phyloP scores from a whole-genome alignment of 352 stramenopile species.

The Phytopythium oedochilum region DNA sequence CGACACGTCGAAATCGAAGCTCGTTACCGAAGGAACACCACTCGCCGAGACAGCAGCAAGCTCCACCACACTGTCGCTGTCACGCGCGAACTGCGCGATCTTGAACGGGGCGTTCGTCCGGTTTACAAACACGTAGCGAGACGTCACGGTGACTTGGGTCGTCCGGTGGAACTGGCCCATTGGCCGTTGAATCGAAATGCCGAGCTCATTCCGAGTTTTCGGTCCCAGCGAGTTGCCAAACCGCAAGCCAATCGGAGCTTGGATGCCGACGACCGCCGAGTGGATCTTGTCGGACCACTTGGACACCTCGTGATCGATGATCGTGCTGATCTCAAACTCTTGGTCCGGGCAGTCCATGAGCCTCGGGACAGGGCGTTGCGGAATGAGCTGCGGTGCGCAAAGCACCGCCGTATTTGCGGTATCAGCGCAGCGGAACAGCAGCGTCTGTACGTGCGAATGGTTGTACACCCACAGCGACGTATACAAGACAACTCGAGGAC shows the following conservation, averaged over 20 bases:
- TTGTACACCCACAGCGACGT: slow-evolving; percentile 90
- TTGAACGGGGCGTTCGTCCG: slow-evolving; percentile 74
- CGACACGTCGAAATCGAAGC: slow-evolving; percentile 70
- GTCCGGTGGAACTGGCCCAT: slow-evolving; percentile 85
- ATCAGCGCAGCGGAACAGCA: slow-evolving; percentile 75
- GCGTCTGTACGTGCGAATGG: slow-evolving; percentile 76
- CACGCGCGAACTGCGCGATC: slow-evolving; percentile 58
- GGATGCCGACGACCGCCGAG: slow-evolving; percentile 78
- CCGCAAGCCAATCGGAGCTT: slow-evolving; percentile 75
- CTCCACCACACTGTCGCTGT: slow-evolving; percentile 63
- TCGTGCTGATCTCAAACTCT: slow-evolving; percentile 85
- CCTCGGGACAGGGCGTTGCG: slow-evolving; percentile 58
- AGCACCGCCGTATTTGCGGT: slow-evolving; percentile 35
- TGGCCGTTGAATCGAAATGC: slow-evolving; percentile 82
- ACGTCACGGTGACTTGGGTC: slow-evolving; percentile 81
- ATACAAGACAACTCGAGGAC: slow-evolving; percentile 77
- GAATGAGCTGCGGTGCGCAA: slow-evolving; percentile 55
- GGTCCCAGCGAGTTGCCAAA: slow-evolving; percentile 65
- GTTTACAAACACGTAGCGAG: slow-evolving; percentile 86
- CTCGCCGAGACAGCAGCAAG: slow-evolving; percentile 35
- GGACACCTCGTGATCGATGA: slow-evolving; percentile 79
- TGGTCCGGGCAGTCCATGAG: slow-evolving; percentile 83
- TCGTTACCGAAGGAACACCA: slow-evolving; percentile 27
- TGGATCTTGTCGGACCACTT: slow-evolving; percentile 87
- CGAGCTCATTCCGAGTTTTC: slow-evolving; percentile 71